Percentiles rank a stretch among this genome's conserved stretches.
phyloP scores from a whole-genome alignment of 768 basidiomycete species.

The Crucibulum laeve region DNA sequence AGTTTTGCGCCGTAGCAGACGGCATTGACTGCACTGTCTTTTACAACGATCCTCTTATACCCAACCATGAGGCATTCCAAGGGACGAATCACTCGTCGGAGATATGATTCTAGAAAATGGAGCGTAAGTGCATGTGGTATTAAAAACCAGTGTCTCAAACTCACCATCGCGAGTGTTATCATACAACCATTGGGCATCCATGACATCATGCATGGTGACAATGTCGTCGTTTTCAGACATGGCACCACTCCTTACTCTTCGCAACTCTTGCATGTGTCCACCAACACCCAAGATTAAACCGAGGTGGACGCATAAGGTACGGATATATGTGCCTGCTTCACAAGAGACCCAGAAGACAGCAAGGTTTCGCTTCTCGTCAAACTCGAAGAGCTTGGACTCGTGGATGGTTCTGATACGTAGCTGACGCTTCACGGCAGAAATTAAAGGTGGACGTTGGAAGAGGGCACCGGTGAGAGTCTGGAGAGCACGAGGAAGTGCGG shows the following conservation, averaged over 20 bases:
- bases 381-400: conserved; percentile 92
- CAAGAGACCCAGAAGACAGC: conserved; percentile 99
- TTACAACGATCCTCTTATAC: conserved; percentile 98
- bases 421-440: conserved; percentile 98
- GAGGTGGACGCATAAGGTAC: conserved; percentile 96
- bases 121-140: conserved; percentile 1
- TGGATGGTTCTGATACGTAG: conserved; percentile 96
- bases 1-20: conserved; percentile 99
- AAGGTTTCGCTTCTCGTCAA: conserved; percentile 94
- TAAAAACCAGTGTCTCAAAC: conserved; percentile 13
- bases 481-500: conserved; percentile 86
- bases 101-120: conserved; percentile 74
- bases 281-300: conserved; percentile 94
- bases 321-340: conserved; percentile 95
- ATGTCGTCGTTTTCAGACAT: conserved; percentile 98
- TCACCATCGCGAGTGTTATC: conserved; percentile 95
- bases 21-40: conserved; percentile 98
- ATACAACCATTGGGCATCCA: conserved; percentile 98
- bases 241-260: conserved; percentile 91
- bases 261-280: conserved; percentile 99
- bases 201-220: conserved; percentile 99
- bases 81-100: conserved; percentile 91
- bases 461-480: conserved; percentile 97
- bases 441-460: conserved; percentile 97
- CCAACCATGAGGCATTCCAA: conserved; percentile 91